phyloP scores from a whole-genome alignment of 1,284 basidiomycete species.

The Hortiboletus rubellus region DNA sequence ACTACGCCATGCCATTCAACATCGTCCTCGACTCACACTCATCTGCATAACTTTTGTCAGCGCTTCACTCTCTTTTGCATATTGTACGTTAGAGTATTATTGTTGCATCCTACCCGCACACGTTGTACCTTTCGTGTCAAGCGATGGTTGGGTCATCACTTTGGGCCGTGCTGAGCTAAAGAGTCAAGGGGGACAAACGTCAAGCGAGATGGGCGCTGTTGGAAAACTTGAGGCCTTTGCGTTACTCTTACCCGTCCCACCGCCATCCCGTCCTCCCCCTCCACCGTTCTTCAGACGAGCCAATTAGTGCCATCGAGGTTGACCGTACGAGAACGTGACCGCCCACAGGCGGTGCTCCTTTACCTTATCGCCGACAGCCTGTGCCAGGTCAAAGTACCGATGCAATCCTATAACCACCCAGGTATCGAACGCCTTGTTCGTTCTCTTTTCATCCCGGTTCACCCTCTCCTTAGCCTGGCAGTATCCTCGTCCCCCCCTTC shows the following conservation, averaged over 20 bases:
- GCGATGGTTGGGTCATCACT: neutral
- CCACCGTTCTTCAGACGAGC: neutral
- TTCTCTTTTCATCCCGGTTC: neutral
- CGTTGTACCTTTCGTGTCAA: constrained; percentile 12
- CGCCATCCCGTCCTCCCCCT: neutral
- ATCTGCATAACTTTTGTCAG: constrained; percentile 37
- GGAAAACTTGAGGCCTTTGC: constrained; percentile 2
- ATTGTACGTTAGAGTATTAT: constrained; percentile 45
- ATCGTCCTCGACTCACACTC: constrained; percentile 26
- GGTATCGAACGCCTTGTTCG: constrained; percentile 15
- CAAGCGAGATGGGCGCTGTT: constrained; percentile 30
- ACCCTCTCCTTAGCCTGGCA: constrained; percentile 23
- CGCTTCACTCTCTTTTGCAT: constrained; percentile 35
- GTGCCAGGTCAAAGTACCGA: constrained; percentile 1
- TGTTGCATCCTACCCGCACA: constrained; percentile 4
- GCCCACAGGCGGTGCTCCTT: constrained; percentile 1
- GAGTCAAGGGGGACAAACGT: neutral
- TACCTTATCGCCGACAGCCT: neutral
- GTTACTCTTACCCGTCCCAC: constrained; percentile 1
- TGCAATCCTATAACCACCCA: constrained; percentile 35
- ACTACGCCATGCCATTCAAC: constrained; percentile 32
- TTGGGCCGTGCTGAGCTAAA: neutral
- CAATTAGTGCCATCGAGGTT: neutral
- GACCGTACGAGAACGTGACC: constrained; percentile 4
- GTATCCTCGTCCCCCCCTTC: constrained; percentile 22